A percentile compares a stretch with the other conserved stretches of the same genome.
Evolutionary conservation across 371 early-diverging fungal species (phyloP).

Genomic region (Mortierella sp.): DNA sequence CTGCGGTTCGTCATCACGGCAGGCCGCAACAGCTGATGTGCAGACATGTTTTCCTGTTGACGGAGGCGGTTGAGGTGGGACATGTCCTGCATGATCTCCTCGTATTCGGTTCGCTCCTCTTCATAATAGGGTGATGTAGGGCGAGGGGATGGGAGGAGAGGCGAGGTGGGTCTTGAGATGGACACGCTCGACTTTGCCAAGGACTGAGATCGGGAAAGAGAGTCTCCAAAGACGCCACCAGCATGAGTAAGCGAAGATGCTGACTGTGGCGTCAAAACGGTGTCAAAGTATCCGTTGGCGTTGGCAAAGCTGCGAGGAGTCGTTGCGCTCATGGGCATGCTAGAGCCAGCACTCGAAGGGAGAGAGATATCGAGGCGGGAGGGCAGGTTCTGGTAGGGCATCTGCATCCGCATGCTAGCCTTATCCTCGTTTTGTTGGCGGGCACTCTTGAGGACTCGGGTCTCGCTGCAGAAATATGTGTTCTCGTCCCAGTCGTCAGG

Average conservation of each 20-base stretch:
- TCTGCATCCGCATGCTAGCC: conserved; percentile 16
- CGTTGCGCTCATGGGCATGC: conserved; percentile 21
- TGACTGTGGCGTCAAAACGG: conserved; percentile 19
- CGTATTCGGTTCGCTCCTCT: conserved; percentile 35
- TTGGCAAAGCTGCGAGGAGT: conserved; percentile 24
- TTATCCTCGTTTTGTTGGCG: conserved; percentile 30
- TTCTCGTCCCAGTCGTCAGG: conserved; percentile 56
- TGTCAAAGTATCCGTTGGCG: conserved; percentile 40
- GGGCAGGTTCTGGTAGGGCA: conserved; percentile 22
- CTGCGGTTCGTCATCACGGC: conserved; percentile 23
- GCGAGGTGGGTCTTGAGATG: conserved; percentile 27
- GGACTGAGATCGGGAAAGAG: conserved; percentile 38
- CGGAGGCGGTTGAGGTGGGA: conserved; percentile 35
- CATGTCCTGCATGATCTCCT: conserved; percentile 49
- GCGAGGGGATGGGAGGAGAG: neutral
- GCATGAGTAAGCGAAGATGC: conserved; percentile 37
- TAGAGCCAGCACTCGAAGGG: conserved; percentile 43
- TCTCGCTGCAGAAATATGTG: conserved; percentile 47
- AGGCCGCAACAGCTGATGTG: conserved; percentile 20
- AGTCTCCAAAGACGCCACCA: conserved; percentile 15
- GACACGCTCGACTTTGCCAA: conserved; percentile 22
- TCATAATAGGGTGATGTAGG: conserved; percentile 16
- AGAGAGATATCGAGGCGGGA: conserved; percentile 39
- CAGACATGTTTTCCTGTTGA: conserved; percentile 22
- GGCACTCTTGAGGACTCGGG: conserved; percentile 51